phyloP scores from a whole-genome alignment of 1,284 basidiomycete species.

The Grifola frondosa region DNA sequence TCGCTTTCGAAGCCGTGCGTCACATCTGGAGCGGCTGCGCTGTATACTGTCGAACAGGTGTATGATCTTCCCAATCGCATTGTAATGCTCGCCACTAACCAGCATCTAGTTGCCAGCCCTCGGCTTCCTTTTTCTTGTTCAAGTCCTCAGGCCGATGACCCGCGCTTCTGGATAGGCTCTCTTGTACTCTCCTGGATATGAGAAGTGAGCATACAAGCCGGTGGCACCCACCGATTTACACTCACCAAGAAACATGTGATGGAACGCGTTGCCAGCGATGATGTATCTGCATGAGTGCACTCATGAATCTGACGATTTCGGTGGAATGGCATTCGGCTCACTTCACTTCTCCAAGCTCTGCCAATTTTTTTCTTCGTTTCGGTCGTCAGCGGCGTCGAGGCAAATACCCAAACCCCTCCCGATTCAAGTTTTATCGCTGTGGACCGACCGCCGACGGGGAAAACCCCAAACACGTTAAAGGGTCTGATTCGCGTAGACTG shows the following conservation, averaged over 20 bases:
- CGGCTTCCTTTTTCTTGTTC: slow-evolving; percentile 35
- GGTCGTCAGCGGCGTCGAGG: slow-evolving; percentile 72
- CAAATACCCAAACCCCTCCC: slow-evolving; percentile 77
- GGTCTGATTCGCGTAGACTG: slow-evolving; percentile 40
- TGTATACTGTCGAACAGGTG: slow-evolving; percentile 48
- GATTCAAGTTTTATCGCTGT: slow-evolving; percentile 74
- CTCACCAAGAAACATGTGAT: slow-evolving; percentile 61
- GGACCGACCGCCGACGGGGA: slow-evolving; percentile 75
- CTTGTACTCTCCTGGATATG: slow-evolving; percentile 46
- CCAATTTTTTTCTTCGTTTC: slow-evolving; percentile 69
- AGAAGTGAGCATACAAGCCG: background rate
- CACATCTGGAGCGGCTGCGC: slow-evolving; percentile 54
- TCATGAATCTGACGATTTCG: background rate
- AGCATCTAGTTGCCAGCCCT: slow-evolving; percentile 46
- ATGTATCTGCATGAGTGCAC: slow-evolving; percentile 50
- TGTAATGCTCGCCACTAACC: slow-evolving; percentile 35
- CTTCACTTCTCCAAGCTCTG: slow-evolving; percentile 74
- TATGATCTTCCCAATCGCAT: background rate
- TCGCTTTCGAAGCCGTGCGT: slow-evolving; percentile 84
- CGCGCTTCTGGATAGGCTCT: slow-evolving; percentile 74
- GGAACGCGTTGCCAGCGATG: slow-evolving; percentile 55
- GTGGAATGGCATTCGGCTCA: slow-evolving; percentile 31
- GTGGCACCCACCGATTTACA: slow-evolving; percentile 41
- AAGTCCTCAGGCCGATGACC: slow-evolving; percentile 60
- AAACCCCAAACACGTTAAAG: slow-evolving; percentile 54